Percentiles rank a stretch among this genome's conserved stretches.
These are phyloP conservation scores for Amanita molliuscula DNA, from an alignment of 768 basidiomycete genomes.

Conservation along the genomic window DNA sequence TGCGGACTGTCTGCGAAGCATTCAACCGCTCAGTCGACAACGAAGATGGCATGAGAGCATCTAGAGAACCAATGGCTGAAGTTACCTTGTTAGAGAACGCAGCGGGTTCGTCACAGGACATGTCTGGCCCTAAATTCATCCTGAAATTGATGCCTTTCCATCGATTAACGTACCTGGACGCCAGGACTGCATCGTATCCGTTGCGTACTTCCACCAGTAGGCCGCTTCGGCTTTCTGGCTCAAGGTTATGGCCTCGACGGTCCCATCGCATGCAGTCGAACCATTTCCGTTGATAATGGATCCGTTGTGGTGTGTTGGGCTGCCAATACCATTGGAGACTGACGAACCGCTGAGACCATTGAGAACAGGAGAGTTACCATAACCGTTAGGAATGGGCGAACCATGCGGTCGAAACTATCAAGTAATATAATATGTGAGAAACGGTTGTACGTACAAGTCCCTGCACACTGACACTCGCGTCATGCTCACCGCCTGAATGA, in stretches of 20 bases:
- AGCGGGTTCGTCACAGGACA: conserved; percentile 4
- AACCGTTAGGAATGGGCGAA: background rate
- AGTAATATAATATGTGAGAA: no score
- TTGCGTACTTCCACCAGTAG: conserved; percentile 4
- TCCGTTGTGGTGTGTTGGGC: background rate
- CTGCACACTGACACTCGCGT: no score
- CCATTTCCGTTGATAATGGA: background rate
- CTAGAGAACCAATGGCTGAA: background rate
- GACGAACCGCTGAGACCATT: background rate
- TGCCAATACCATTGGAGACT: background rate
- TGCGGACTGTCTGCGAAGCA: background rate
- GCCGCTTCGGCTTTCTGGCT: conserved; percentile 5
- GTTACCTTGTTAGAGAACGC: background rate
- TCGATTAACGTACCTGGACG: background rate
- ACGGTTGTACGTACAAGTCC: no score
- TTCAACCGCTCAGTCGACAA: background rate
- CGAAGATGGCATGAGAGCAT: background rate
- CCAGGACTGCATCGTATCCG: conserved; percentile 1
- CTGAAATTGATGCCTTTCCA: background rate
- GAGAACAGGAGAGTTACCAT: background rate
- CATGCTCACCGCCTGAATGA: no score
- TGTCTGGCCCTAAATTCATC: background rate
- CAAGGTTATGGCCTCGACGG: background rate
- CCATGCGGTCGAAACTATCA: no score
- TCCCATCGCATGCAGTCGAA: background rate